A percentile compares a stretch with the other conserved stretches of the same genome.
These are phyloP conservation scores for Diaporthe citri DNA, from an alignment of 2,329 filamentous ascomycete genomes.

Conservation along the genomic window DNA sequence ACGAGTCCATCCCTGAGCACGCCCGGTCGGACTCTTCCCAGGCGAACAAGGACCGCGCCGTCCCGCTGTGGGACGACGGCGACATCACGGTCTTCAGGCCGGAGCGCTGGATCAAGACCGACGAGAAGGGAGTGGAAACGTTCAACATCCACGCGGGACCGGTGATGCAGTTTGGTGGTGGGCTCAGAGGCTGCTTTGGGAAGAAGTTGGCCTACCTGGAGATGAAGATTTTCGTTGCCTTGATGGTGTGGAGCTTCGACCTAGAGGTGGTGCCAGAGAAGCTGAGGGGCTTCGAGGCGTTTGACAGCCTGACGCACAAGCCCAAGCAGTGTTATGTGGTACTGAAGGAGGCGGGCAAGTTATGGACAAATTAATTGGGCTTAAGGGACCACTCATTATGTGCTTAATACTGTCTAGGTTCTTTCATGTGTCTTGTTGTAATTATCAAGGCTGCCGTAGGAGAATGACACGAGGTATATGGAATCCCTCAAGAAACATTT, in stretches of 20 bases:
- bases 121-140: neutral
- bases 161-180: constrained; percentile 44
- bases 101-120: constrained; percentile 34
- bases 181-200: constrained; percentile 47
- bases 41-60: neutral
- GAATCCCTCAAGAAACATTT: no score
- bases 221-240: constrained; percentile 43
- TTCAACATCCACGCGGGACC: constrained; percentile 46
- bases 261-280: constrained; percentile 45
- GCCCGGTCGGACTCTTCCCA: constrained; percentile 7
- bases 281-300: constrained; percentile 19
- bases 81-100: constrained; percentile 32
- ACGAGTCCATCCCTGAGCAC: constrained; percentile 17
- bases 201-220: constrained; percentile 47
- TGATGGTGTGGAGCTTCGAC: constrained; percentile 47
- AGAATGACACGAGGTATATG: no score
- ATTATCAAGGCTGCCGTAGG: no score
- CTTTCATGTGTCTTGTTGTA: neutral
- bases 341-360: constrained; percentile 13
- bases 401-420: neutral
- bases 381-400: neutral
- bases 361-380: no score
- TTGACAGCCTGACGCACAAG: constrained; percentile 33
- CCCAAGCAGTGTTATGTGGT: constrained; percentile 32
- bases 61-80: constrained; percentile 11